Evolutionary conservation across 306 rosid species (phyloP).

Genomic region (peach (Prunus persica)): Prunus_persica_NCBIv2 NC_034011.1:11876001-11876500

Average conservation of each 20-base stretch:
- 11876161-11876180: neutral
- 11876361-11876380: constrained; percentile 11
- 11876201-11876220: neutral
- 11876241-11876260: neutral
- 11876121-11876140: neutral
- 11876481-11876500: constrained; percentile 6
- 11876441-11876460: neutral
- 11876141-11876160: neutral
- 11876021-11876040: constrained; percentile 1
- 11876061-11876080: constrained; percentile 3
- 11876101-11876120: constrained; percentile 4
- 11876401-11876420: neutral
- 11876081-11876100: neutral
- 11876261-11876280: neutral
- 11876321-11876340: neutral
- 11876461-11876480: neutral
- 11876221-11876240: neutral
- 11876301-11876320: constrained; percentile 7
- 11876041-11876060: constrained; percentile 7
- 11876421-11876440: neutral
- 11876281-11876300: constrained; percentile 1
- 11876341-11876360: neutral
- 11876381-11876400: constrained; percentile 11
- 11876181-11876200: neutral
- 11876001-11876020: too few relatives aligned